These are phyloP conservation scores for Fusarium kyushuense DNA, from an alignment of 2,329 filamentous ascomycete genomes.

Conservation along the genomic window DNA sequence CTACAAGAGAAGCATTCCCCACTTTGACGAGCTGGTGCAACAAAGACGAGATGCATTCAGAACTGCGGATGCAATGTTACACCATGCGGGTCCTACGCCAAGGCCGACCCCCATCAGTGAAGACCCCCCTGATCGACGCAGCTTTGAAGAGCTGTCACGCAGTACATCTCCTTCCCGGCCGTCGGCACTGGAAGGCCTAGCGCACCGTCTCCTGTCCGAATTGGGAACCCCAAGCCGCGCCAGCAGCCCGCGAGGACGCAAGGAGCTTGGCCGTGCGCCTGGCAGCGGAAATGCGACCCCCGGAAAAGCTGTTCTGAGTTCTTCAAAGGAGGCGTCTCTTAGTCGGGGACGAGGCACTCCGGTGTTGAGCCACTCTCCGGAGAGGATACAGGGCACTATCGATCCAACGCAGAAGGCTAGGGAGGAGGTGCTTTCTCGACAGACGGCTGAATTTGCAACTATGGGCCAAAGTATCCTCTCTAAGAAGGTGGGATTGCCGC, in stretches of 20 bases:
- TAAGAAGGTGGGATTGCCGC: slow-evolving; percentile 64
- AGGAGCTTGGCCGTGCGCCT: slow-evolving; percentile 55
- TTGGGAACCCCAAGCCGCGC: slow-evolving; percentile 66
- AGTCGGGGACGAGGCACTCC: slow-evolving; percentile 51
- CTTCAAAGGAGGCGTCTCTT: slow-evolving; percentile 59
- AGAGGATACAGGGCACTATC: slow-evolving; percentile 49
- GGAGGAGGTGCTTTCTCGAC: slow-evolving; percentile 57
- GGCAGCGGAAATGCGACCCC: slow-evolving; percentile 52
- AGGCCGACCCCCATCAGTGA: slow-evolving; percentile 50
- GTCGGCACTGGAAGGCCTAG: slow-evolving; percentile 70
- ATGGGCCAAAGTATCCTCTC: slow-evolving; percentile 72
- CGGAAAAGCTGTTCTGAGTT: slow-evolving; percentile 51
- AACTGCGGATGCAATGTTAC: slow-evolving; percentile 65
- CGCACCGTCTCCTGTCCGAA: slow-evolving; percentile 72
- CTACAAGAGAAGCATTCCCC: slow-evolving; percentile 73
- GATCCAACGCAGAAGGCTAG: slow-evolving; percentile 50
- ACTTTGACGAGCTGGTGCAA: slow-evolving; percentile 79
- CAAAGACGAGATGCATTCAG: slow-evolving; percentile 74
- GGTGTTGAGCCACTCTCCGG: slow-evolving; percentile 58
- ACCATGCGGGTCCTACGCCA: slow-evolving; percentile 50
- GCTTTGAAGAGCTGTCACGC: slow-evolving; percentile 59
- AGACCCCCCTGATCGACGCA: slow-evolving; percentile 57
- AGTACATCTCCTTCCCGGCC: slow-evolving; percentile 65
- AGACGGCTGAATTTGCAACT: slow-evolving; percentile 71
- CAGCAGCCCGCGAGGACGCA: slow-evolving; percentile 63